Conservation (phyloP, 2,329 filamentous ascomycete genomes). For the Colletotrichum graminicola region DNA sequence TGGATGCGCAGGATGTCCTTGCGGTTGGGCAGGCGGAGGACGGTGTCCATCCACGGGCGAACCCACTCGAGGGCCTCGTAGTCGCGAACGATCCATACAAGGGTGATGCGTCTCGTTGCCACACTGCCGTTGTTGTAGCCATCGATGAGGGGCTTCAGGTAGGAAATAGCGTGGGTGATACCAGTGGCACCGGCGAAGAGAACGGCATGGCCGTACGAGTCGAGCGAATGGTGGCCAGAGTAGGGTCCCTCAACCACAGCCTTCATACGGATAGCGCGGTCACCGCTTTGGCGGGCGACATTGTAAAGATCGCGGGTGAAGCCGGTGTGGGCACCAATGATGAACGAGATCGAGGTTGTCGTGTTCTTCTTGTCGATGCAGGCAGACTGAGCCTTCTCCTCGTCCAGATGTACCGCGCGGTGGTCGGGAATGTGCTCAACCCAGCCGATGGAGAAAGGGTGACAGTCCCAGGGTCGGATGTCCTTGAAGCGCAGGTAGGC, state of each 20-base stretch:
- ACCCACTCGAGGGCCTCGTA: slow-evolving; percentile 94
- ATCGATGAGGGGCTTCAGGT: slow-evolving; percentile 81
- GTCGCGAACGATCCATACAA: slow-evolving; percentile 94
- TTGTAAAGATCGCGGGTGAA: slow-evolving; percentile 87
- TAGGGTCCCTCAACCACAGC: slow-evolving; percentile 94
- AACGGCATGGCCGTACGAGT: slow-evolving; percentile 92
- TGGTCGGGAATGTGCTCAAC: slow-evolving; percentile 66
- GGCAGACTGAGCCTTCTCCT: slow-evolving; percentile 55
- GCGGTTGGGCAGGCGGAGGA: slow-evolving; percentile 83
- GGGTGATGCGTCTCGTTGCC: slow-evolving; percentile 82
- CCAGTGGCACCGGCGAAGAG: slow-evolving; percentile 94
- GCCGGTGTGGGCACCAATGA: slow-evolving; percentile 89
- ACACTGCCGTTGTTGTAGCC: slow-evolving; percentile 78
- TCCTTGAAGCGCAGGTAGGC: slow-evolving; percentile 79
- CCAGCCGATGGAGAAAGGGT: slow-evolving; percentile 86
- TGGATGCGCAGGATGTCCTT: slow-evolving; percentile 87
- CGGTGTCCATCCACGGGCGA: slow-evolving; percentile 81
- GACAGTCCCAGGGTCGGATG: slow-evolving; percentile 77
- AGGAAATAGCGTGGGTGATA: slow-evolving; percentile 94
- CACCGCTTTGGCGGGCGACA: slow-evolving; percentile 68
- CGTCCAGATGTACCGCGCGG: slow-evolving; percentile 48
- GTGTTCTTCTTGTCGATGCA: slow-evolving; percentile 56
- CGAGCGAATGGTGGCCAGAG: slow-evolving; percentile 82
- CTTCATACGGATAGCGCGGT: slow-evolving; percentile 69
- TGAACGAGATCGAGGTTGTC: slow-evolving; percentile 76